A percentile compares a stretch with the other conserved stretches of the same genome.
phyloP scores from a whole-genome alignment of 2,329 filamentous ascomycete genomes.

The Volutella citrinella region DNA sequence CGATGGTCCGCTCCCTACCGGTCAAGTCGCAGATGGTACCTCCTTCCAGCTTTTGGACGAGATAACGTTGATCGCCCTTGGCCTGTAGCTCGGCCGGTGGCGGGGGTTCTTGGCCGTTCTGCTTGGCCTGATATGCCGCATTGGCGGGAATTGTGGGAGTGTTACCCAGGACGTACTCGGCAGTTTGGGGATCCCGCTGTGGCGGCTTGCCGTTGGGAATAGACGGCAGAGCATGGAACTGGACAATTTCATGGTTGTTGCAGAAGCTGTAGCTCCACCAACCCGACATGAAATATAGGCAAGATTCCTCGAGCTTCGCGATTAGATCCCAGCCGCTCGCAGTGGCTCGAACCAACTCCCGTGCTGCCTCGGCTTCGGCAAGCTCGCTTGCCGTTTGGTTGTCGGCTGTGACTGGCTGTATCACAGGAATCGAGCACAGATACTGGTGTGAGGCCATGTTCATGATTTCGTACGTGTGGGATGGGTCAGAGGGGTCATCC shows the following conservation, averaged over 20 bases:
- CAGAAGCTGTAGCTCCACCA: conserved; percentile 98
- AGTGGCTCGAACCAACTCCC: conserved; percentile 74
- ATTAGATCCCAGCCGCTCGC: conserved; percentile 78
- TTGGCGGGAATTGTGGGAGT: conserved; percentile 31
- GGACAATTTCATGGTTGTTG: conserved; percentile 81
- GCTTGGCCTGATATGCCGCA: conserved; percentile 21
- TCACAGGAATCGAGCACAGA: conserved; percentile 78
- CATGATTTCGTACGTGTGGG: conserved; percentile 69
- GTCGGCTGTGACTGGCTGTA: conserved; percentile 54
- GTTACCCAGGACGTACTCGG: conserved; percentile 75
- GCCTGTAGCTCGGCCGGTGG: conserved; percentile 67
- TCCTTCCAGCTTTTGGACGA: conserved; percentile 76
- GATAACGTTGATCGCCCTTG: conserved; percentile 79
- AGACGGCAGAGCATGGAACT: conserved; percentile 81
- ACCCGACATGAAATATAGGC: conserved; percentile 77
- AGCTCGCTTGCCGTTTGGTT: conserved; percentile 66
- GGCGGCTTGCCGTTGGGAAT: conserved; percentile 68
- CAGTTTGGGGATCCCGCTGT: conserved; percentile 70
- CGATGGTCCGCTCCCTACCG: conserved; percentile 74
- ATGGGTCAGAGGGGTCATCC: conserved; percentile 1
- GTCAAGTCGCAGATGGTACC: conserved; percentile 88
- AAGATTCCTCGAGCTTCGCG: conserved; percentile 74
- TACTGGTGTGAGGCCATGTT: conserved; percentile 67
- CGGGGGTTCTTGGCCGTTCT: conserved; percentile 23
- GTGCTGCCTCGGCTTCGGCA: conserved; percentile 71